Conservation (phyloP, 768 basidiomycete genomes). For the Boletus rufocinnamomeus region DNA sequence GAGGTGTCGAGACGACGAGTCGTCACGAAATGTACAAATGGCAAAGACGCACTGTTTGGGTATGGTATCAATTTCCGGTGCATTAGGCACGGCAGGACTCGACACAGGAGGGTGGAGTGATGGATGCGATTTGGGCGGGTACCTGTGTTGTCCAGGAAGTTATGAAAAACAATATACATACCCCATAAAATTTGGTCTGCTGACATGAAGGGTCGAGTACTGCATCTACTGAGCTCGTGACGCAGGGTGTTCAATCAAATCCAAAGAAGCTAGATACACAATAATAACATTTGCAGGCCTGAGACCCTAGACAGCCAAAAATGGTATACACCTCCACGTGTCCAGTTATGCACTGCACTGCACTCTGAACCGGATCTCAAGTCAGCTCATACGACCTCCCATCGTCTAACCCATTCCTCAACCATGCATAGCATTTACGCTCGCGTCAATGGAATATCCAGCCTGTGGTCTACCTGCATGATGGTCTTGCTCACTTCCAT, state of each 20-base stretch:
- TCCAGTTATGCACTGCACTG: background rate
- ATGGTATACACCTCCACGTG: slow-evolving; percentile 17
- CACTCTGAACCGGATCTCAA: background rate
- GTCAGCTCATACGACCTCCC: background rate
- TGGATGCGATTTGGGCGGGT: slow-evolving; percentile 13
- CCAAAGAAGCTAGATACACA: background rate
- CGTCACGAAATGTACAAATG: background rate
- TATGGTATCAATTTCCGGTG: slow-evolving; percentile 27
- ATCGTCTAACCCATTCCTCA: slow-evolving; percentile 1
- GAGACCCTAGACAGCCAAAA: slow-evolving; percentile 2
- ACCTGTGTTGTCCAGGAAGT: slow-evolving; percentile 1
- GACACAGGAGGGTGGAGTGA: slow-evolving; percentile 2
- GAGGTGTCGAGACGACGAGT: background rate
- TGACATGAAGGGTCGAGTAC: slow-evolving; percentile 13
- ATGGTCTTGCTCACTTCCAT: slow-evolving; percentile 72
- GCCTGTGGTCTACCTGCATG: slow-evolving; percentile 71
- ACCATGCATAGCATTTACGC: slow-evolving; percentile 71
- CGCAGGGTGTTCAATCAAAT: background rate
- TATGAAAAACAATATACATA: slow-evolving; percentile 5
- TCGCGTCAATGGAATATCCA: slow-evolving; percentile 72
- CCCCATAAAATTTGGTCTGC: slow-evolving; percentile 9
- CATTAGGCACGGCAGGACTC: slow-evolving; percentile 1
- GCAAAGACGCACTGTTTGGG: slow-evolving; percentile 19
- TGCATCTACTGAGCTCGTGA: slow-evolving; percentile 10
- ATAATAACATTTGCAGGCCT: background rate